Evolutionary conservation across 2,329 filamentous ascomycete species (phyloP), one percentile per base, ranked within the genome.

Genomic region (Neoarthrinium moseri): DNA sequence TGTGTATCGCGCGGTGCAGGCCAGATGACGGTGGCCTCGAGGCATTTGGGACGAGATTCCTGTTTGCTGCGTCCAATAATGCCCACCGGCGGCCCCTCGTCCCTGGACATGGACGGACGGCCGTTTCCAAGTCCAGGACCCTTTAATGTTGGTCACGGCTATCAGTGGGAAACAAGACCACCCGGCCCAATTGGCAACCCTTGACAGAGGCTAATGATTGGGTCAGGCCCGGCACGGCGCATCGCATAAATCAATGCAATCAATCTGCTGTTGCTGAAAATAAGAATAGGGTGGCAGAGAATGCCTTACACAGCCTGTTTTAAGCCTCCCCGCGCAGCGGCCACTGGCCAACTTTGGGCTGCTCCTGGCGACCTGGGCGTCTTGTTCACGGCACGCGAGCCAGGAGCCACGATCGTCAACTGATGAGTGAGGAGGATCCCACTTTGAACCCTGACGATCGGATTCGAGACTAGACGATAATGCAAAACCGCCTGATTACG

Each of bases 211-310:
- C 12, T n/a, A 18, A 27, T 46, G 34, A 46, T 46, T 46, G 43
- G 43, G 35, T 22, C 30, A 34, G 13, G 18, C 29, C 6, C 26
- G n/a, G 27, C 26, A 15, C 39, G 32, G 24, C 6, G 39, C 26
- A 17, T 42, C 44, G 44, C 55, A 57, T 57, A 37, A 55, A 57
- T 51, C 52, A 56, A 55, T 56, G 53, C 53, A 55, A 53, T 53
- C 39, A 44, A 38, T 48, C 51, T 49, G 42, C 46, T 38, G 44
- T 27, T 45, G 52, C 51, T 51, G 50, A 56, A 57, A 56, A 57
- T 54, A 52, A 36, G 8, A 26, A n/a, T 17, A 17, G 26, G 23
- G 18, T 42, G 52, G 45, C 26, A 46, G 32, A 43, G 38, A 47
- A 46, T 41, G 30, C 30, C 45, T 37, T 17, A 47, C 36, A 47